Percentiles rank a stretch among this genome's conserved stretches.
phyloP scores from a whole-genome alignment of 805 yeast genomes.

The Isabelozyma gotoi region DNA sequence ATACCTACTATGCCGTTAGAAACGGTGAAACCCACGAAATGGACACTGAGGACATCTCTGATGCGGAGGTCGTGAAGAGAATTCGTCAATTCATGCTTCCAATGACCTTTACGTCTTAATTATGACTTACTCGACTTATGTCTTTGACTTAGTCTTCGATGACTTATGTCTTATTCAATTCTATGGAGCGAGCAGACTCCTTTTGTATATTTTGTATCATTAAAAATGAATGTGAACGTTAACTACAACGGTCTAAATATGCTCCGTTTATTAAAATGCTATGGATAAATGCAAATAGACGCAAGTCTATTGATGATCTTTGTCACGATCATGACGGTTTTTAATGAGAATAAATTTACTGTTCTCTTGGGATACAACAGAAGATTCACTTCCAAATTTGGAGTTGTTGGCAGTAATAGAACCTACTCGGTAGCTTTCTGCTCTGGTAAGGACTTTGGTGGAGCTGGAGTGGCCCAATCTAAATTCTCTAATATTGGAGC shows the following conservation, averaged over 20 bases:
- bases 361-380: neutral
- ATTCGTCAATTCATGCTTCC: conserved; percentile 36
- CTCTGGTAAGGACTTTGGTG: neutral
- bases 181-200: no score
- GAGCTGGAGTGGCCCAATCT: neutral
- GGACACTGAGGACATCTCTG: conserved; percentile 17
- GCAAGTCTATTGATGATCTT: neutral
- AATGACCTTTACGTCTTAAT: conserved; percentile 22
- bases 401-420: neutral
- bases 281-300: neutral
- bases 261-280: neutral
- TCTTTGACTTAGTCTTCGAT: no score
- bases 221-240: no score
- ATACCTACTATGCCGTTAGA: conserved; percentile 23
- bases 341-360: neutral
- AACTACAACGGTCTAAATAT: no score
- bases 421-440: conserved; percentile 1
- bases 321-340: neutral
- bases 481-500: neutral
- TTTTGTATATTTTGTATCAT: conserved; percentile 1
- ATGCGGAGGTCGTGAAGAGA: conserved; percentile 30
- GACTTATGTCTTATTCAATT: no score
- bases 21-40: conserved; percentile 11
- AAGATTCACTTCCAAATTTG: neutral
- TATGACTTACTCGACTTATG: no score